phyloP scores from a whole-genome alignment of 495 filamentous ascomycete genomes.

The Penicillium mononematosum region DNA sequence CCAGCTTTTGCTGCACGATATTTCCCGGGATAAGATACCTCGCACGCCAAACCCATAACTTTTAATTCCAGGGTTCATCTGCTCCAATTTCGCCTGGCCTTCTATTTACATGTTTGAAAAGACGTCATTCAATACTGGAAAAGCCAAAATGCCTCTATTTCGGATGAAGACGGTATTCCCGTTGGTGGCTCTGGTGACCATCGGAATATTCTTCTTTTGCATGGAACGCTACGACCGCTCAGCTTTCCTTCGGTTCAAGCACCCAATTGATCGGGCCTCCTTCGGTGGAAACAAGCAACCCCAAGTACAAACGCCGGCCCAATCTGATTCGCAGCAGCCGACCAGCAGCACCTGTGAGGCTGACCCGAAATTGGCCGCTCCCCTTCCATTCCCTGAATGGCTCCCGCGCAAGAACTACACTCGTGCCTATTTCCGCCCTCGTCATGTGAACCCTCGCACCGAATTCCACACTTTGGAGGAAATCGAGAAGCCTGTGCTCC shows the following conservation, averaged over 20 bases:
- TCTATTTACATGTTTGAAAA: slow-evolving; percentile 41
- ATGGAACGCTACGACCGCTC: slow-evolving; percentile 46
- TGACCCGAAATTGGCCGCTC: slow-evolving; percentile 39
- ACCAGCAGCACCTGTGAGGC: slow-evolving; percentile 34
- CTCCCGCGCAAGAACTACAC: slow-evolving; percentile 51
- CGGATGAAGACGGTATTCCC: slow-evolving; percentile 48
- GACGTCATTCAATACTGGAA: slow-evolving; percentile 25
- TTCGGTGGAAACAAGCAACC: slow-evolving; percentile 14
- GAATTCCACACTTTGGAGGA: slow-evolving; percentile 46
- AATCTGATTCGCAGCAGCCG: slow-evolving; percentile 17
- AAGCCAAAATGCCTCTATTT: slow-evolving; percentile 45
- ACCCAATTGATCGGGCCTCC: slow-evolving; percentile 35
- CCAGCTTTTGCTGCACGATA: slow-evolving; percentile 17
- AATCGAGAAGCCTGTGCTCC: slow-evolving; percentile 44
- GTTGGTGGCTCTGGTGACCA: slow-evolving; percentile 43
- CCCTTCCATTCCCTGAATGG: slow-evolving; percentile 46
- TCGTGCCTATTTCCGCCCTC: slow-evolving; percentile 48
- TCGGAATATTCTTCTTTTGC: slow-evolving; percentile 49
- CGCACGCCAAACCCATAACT: slow-evolving; percentile 16
- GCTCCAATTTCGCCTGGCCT: slow-evolving; percentile 4
- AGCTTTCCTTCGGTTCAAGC: slow-evolving; percentile 44
- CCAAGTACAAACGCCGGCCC: slow-evolving; percentile 22
- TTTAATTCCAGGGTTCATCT: slow-evolving; percentile 7
- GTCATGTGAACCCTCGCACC: slow-evolving; percentile 37
- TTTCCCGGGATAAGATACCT: slow-evolving; percentile 17